Conservation (phyloP, 2,329 filamentous ascomycete species). For the Neurospora sp. region DNA sequence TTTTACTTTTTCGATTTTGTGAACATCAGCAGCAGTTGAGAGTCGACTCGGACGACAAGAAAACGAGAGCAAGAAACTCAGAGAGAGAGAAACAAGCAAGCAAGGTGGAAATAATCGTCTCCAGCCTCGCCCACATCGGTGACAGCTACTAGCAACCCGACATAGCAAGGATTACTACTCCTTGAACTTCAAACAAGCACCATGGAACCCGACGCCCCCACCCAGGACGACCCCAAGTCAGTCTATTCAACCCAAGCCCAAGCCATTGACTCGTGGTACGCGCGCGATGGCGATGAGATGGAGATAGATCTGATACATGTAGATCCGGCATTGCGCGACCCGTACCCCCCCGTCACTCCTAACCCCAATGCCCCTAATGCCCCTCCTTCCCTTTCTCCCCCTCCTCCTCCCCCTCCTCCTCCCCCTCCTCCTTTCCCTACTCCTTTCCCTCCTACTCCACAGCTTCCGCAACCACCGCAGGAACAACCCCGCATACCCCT, state of each 20-base stretch:
- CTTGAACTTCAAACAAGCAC: not conserved
- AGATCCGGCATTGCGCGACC: not conserved
- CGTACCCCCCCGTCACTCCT: not conserved
- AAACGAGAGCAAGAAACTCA: not conserved
- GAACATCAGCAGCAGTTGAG: not conserved
- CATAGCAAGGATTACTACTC: not conserved
- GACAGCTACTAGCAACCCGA: not conserved
- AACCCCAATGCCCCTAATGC: not conserved
- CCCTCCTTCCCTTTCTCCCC: not conserved
- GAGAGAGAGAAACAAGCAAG: not conserved
- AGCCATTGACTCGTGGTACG: not conserved
- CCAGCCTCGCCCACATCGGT: not conserved
- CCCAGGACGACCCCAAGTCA: not conserved
- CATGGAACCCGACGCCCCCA: not conserved
- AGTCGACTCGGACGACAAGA: not conserved
- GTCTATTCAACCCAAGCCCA: not conserved
- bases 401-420: not conserved
- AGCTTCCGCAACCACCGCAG: not conserved
- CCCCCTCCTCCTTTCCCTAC: not conserved
- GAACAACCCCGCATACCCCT: not conserved
- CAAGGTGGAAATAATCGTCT: not conserved
- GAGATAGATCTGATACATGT: not conserved
- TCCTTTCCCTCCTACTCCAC: not conserved
- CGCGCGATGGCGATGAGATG: not conserved
- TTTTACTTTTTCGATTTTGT: not conserved